Evolutionary conservation across 106 monocot species (phyloP).

Genomic region (Vanilla planifolia): DNA sequence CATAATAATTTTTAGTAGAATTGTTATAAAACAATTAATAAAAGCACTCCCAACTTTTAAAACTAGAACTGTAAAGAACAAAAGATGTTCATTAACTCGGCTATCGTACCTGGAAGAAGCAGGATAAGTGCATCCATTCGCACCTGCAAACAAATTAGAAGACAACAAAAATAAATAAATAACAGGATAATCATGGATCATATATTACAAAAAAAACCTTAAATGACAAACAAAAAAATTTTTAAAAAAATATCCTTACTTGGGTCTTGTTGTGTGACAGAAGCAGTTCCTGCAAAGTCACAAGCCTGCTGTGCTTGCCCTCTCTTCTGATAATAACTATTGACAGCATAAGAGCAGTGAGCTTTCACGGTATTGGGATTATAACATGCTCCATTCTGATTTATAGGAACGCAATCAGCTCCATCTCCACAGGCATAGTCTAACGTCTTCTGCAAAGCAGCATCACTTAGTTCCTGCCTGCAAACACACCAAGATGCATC

Average conservation of each 20-base stretch:
- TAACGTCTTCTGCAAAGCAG: conserved; percentile 44
- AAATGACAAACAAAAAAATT: background rate
- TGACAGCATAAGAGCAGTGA: conserved; percentile 74
- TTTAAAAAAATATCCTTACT: conserved; percentile 29
- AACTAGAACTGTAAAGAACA: too few species aligned
- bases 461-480: conserved; percentile 23
- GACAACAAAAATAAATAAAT: background rate
- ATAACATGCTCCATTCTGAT: conserved; percentile 51
- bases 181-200: background rate
- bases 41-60: background rate
- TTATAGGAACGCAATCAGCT: conserved; percentile 53
- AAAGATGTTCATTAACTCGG: too few species aligned
- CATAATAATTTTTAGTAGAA: background rate
- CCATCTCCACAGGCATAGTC: conserved; percentile 81
- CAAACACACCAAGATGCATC: conserved; percentile 76
- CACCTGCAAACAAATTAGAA: conserved; percentile 30
- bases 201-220: background rate
- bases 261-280: conserved; percentile 32
- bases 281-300: conserved; percentile 44
- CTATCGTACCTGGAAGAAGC: conserved; percentile 30
- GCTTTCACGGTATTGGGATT: conserved; percentile 45
- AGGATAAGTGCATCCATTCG: conserved; percentile 34
- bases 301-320: conserved; percentile 34
- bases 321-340: conserved; percentile 75
- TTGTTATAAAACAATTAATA: background rate